Base-by-base conservation (phyloP, 2,329 filamentous ascomycete species). In the Chrysosporium queenslandicum region DNA sequence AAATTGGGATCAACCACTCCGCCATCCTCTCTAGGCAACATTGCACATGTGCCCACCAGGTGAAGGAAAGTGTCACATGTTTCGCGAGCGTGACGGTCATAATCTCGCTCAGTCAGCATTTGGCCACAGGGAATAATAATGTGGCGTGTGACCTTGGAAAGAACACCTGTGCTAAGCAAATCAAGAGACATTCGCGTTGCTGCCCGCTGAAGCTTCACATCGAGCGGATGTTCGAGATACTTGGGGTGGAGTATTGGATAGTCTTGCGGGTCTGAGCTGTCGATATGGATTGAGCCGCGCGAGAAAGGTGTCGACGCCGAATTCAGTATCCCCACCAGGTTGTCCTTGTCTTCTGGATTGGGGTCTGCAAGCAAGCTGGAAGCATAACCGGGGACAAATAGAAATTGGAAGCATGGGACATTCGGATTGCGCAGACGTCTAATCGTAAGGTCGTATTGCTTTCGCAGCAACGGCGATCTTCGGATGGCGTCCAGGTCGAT, bases 41-140 rank as follows among this genome's bases (percentile, higher is more conserved):
- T 70, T 0, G 71, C 67, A 46, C 69, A 72, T 0, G 69, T 73
- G 1, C 71, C 72, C 1, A 50, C 21, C 2, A 36, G 11, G 12
- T 50, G 27, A 6, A 25, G 18, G 18, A 43, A 50, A 11, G 21
- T 43, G n/a, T 30, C 48, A 8, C 37, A 50, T 2, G 37, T 43
- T 11, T 42, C 29, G n/a, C 40, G 30, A 16, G 29, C 18, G 6
- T 50, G 48, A 3, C 43, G 16, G 20, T 50, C 40, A 27, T 34
- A 50, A 16, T 43, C 37, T 50, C 30, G 37, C 29, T 34, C 30
- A 7, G 37, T 50, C 30, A 34, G 2, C 37, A 43, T 43, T 34
- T 18, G 37, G 4, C 23, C 29, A 21, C 14, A 8, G 2, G 48
- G 48, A 27, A 41, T 3, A 23, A 42, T 12, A 12, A 42, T n/a